Percentiles rank a stretch among this genome's conserved stretches.
Conservation (phyloP, 192 early-diverging fungal genomes). For the Coemansia brasiliensis region DNA sequence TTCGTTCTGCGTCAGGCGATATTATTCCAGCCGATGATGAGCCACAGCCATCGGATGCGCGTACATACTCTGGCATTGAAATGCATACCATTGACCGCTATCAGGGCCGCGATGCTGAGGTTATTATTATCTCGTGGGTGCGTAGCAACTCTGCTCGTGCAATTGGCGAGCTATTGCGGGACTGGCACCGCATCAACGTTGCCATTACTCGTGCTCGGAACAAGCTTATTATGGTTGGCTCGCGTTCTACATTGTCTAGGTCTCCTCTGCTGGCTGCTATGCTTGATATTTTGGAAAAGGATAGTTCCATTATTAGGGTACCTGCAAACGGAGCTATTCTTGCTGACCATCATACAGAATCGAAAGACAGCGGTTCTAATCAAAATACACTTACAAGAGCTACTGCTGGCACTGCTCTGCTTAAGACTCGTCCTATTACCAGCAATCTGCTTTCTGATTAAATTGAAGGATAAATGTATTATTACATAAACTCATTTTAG, state of each 20-base stretch:
- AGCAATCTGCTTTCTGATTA: not conserved
- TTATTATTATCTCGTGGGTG: slow-evolving; percentile 88
- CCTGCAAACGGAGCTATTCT: not conserved
- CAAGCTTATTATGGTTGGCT: slow-evolving; percentile 91
- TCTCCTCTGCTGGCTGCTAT: slow-evolving; percentile 61
- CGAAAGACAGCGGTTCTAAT: too few relatives aligned
- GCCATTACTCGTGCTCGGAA: slow-evolving; percentile 86
- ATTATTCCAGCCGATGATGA: not conserved
- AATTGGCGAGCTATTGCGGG: slow-evolving; percentile 82
- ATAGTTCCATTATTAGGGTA: not conserved
- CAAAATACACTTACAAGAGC: too few relatives aligned
- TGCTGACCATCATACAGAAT: too few relatives aligned
- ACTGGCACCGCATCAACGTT: slow-evolving; percentile 94
- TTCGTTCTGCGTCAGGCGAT: slow-evolving; percentile 3
- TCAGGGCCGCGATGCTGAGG: slow-evolving; percentile 92
- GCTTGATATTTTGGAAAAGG: slow-evolving; percentile 31
- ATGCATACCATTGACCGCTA: slow-evolving; percentile 88
- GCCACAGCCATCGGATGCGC: not conserved
- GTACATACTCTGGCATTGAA: slow-evolving; percentile 57
- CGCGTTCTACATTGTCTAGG: slow-evolving; percentile 63
- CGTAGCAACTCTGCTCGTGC: slow-evolving; percentile 70
- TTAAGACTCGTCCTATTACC: not conserved
- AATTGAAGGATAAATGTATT: too few relatives aligned
- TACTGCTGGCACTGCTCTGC: slow-evolving; percentile 2
- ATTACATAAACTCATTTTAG: too few relatives aligned